phyloP scores from a whole-genome alignment of 2,329 filamentous ascomycete species.

The Claviceps capensis region DNA sequence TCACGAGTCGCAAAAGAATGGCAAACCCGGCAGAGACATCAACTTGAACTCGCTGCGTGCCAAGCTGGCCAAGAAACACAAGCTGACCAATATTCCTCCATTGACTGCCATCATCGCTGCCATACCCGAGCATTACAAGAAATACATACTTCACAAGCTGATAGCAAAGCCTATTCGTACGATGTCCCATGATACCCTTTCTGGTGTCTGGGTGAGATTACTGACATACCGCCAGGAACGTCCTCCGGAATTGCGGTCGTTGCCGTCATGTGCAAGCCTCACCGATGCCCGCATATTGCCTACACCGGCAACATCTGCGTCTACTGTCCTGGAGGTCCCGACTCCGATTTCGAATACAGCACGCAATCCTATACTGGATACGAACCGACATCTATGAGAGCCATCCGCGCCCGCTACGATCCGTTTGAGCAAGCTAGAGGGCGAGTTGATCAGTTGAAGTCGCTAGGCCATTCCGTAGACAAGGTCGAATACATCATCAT shows the following conservation, averaged over 20 bases:
- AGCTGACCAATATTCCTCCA: slow-evolving; percentile 73
- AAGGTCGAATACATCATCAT: slow-evolving; percentile 99
- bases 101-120: slow-evolving; percentile 95
- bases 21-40: slow-evolving; percentile 66
- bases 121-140: slow-evolving; percentile 99
- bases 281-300: slow-evolving; percentile 92
- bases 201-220: not conserved
- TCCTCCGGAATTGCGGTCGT: slow-evolving; percentile 96
- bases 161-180: slow-evolving; percentile 90
- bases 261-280: slow-evolving; percentile 98
- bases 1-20: slow-evolving; percentile 69
- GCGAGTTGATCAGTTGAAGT: slow-evolving; percentile 91
- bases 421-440: slow-evolving; percentile 95
- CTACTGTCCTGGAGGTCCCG: slow-evolving; percentile 92
- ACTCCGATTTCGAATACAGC: slow-evolving; percentile 98
- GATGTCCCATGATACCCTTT: not conserved
- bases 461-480: slow-evolving; percentile 89
- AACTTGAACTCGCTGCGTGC: slow-evolving; percentile 83
- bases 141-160: slow-evolving; percentile 91
- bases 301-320: slow-evolving; percentile 99
- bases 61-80: slow-evolving; percentile 86
- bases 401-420: slow-evolving; percentile 91
- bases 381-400: slow-evolving; percentile 96
- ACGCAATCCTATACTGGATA: slow-evolving; percentile 98
- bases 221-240: slow-evolving; percentile 44